Evolutionary conservation across 1,284 basidiomycete species (phyloP).

Genomic region (Exsudoporus floridanus): DNA sequence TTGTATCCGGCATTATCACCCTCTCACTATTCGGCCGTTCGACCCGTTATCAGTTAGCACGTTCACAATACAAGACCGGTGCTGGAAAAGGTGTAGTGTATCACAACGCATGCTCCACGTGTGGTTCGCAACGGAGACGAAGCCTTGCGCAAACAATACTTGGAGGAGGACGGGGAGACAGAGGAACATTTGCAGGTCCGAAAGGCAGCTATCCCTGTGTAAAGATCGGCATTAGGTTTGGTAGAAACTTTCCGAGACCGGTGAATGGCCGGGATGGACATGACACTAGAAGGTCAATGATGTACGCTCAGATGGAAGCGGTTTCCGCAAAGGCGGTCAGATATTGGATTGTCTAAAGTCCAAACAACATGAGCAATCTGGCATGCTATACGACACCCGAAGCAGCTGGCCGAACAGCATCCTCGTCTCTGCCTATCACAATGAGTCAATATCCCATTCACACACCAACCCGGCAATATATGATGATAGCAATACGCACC

Average conservation of each 20-base stretch:
- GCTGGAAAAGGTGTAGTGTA: neutral
- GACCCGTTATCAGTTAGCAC: neutral
- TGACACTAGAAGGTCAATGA: neutral
- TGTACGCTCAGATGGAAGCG: neutral
- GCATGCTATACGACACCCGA: constrained; percentile 39
- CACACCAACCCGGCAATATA: neutral
- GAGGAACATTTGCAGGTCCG: neutral
- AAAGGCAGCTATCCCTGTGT: neutral
- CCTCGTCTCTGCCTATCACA: constrained; percentile 52
- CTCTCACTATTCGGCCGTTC: neutral
- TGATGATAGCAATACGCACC: constrained; percentile 46
- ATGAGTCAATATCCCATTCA: neutral
- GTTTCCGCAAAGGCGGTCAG: neutral
- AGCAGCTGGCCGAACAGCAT: constrained; percentile 52
- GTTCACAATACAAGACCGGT: neutral
- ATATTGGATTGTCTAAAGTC: constrained; percentile 11
- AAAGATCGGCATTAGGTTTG: neutral
- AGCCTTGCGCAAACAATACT: constrained; percentile 45
- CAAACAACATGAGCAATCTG: neutral
- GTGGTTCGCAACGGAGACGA: constrained; percentile 45
- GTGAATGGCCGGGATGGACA: neutral
- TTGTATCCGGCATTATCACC: neutral
- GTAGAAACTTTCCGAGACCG: neutral
- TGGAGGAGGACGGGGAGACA: constrained; percentile 39
- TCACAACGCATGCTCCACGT: constrained; percentile 39